Conservation (phyloP, 257 asterid species). For the Nicotiana knightiana region DNA sequence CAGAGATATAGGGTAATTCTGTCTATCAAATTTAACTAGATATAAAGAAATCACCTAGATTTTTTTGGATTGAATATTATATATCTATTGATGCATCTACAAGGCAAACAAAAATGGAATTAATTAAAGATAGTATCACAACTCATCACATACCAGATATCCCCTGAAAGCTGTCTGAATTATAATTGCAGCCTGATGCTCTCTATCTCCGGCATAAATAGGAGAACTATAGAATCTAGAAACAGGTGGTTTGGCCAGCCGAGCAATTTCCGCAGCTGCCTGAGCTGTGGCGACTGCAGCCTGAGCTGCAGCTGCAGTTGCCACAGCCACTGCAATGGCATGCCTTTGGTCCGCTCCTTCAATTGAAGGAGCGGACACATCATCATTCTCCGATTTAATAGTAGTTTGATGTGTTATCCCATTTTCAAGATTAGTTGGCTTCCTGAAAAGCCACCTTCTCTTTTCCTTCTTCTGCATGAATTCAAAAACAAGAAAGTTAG, state of each 20-base stretch:
- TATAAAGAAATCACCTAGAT: background rate
- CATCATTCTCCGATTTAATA: background rate
- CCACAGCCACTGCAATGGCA: conserved; percentile 30
- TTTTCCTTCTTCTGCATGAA: conserved; percentile 31
- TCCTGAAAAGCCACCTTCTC: conserved; percentile 34
- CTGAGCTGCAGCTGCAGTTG: conserved; percentile 35
- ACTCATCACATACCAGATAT: conserved; percentile 26
- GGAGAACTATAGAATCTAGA: background rate
- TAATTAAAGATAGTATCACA: background rate
- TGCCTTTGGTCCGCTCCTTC: conserved; percentile 20
- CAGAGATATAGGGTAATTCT: background rate
- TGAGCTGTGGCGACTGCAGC: conserved; percentile 33
- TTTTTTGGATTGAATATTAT: background rate
- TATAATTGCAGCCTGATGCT: conserved; percentile 23
- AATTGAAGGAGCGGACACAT: background rate
- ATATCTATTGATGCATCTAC: background rate
- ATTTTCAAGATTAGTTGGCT: conserved; percentile 15
- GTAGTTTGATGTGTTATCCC: background rate
- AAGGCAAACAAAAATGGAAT: background rate
- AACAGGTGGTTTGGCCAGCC: conserved; percentile 18
- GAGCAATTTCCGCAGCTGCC: conserved; percentile 24
- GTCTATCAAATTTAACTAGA: background rate
- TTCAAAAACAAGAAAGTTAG: background rate
- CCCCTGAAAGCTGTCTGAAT: conserved; percentile 44
- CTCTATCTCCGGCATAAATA: background rate